A percentile compares a stretch with the other conserved stretches of the same genome.
These are phyloP conservation scores for Heterobasidion parviporum DNA, from an alignment of 1,284 basidiomycete genomes.

Conservation along the genomic window DNA sequence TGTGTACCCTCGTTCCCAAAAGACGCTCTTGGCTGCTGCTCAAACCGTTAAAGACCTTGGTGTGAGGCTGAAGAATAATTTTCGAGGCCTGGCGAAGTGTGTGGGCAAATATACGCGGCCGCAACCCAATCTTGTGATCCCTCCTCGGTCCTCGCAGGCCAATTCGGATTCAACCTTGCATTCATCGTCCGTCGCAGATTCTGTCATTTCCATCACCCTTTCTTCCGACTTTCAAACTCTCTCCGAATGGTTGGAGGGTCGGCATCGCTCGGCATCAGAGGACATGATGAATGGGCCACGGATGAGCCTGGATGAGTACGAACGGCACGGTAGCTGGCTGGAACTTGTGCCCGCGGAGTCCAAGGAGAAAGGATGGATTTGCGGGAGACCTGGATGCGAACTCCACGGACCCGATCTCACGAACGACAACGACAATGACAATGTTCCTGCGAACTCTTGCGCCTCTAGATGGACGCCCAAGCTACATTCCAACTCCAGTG, in stretches of 20 bases:
- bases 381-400: not conserved
- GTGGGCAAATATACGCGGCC: not conserved
- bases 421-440: not conserved
- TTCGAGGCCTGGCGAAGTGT: not conserved
- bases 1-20: not conserved
- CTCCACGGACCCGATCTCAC: not conserved
- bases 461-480: not conserved
- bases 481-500: not conserved
- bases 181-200: not conserved
- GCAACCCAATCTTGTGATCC: not conserved
- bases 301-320: not conserved
- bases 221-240: slow-evolving; percentile 1
- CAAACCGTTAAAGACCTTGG: not conserved
- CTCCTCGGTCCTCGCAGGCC: not conserved
- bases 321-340: not conserved
- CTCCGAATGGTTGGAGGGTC: not conserved
- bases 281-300: not conserved
- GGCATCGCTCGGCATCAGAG: not conserved
- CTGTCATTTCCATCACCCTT: not conserved
- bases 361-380: not conserved
- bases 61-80: not conserved
- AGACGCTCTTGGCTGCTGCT: not conserved
- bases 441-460: not conserved
- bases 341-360: not conserved
- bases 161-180: not conserved